phyloP scores from a whole-genome alignment of 345 rosid species.

The Eucalyptus polyanthemos region DNA sequence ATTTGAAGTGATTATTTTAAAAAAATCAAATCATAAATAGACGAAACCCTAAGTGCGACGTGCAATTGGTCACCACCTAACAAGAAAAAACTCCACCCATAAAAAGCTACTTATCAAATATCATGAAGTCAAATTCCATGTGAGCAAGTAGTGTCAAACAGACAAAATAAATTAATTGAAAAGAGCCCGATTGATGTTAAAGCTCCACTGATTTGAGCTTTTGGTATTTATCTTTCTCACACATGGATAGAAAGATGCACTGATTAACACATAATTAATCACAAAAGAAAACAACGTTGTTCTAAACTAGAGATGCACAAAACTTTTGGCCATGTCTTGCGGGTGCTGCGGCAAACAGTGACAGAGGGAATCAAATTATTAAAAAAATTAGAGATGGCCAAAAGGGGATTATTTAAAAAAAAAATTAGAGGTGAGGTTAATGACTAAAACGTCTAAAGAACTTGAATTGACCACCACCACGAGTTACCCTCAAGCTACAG shows the following conservation, averaged over 20 bases:
- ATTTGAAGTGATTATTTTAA: too few relatives aligned
- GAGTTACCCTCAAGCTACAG: not conserved
- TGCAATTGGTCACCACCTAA: not conserved
- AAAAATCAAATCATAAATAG: fast-evolving
- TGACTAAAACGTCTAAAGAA: not conserved
- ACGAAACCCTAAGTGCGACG: not conserved
- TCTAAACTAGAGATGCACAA: not conserved
- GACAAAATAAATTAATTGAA: not conserved
- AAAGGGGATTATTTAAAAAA: not conserved
- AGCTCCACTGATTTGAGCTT: not conserved
- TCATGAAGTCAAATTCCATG: not conserved
- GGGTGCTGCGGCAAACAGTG: not conserved
- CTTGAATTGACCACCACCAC: not conserved
- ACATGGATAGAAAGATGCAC: not conserved
- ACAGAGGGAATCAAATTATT: not conserved
- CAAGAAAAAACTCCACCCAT: not conserved
- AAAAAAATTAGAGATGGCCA: not conserved
- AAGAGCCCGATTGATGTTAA: not conserved
- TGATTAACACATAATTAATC: not conserved
- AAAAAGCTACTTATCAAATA: not conserved
- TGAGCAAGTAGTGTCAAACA: not conserved
- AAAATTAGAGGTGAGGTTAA: not conserved
- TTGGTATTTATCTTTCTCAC: not conserved
- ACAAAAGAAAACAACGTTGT: not conserved
- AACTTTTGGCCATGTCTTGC: not conserved